Evolutionary conservation across 345 rosid species (phyloP).

Genomic region (Heritiera littoralis): DNA sequence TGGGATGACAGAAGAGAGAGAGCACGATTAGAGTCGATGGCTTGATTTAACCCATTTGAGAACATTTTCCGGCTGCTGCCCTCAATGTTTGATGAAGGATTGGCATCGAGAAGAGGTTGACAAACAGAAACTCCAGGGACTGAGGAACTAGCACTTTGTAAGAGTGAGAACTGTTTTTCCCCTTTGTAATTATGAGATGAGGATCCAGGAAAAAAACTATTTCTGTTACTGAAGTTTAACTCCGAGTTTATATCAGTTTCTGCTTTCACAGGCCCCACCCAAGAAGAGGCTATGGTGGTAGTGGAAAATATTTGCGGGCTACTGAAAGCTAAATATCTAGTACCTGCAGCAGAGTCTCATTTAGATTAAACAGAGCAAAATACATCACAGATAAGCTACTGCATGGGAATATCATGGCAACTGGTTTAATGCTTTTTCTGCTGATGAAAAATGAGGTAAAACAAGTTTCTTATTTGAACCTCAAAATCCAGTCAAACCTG

Average conservation of each 20-base stretch:
- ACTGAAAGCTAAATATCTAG: slow-evolving; percentile 45
- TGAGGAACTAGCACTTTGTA: slow-evolving; percentile 36
- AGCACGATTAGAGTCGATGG: slow-evolving; percentile 47
- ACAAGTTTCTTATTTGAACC: background rate
- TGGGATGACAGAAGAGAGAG: slow-evolving; percentile 93
- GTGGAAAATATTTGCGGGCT: slow-evolving; percentile 42
- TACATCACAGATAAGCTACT: background rate
- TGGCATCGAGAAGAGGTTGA: slow-evolving; percentile 32
- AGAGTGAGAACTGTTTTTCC: slow-evolving; percentile 48
- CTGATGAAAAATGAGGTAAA: background rate
- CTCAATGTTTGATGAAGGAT: slow-evolving; percentile 27
- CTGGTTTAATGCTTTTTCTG: background rate
- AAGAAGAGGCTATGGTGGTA: slow-evolving; percentile 35
- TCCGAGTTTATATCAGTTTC: slow-evolving; percentile 37
- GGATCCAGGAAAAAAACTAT: slow-evolving; percentile 36
- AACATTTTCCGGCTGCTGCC: slow-evolving; percentile 44
- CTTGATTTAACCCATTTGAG: slow-evolving; percentile 32
- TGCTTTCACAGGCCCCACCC: slow-evolving; percentile 41
- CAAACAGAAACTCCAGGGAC: slow-evolving; percentile 35
- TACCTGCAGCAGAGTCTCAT: slow-evolving; percentile 38
- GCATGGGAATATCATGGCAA: background rate
- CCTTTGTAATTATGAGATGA: slow-evolving; percentile 34
- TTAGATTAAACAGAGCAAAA: slow-evolving; percentile 12
- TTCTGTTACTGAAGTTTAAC: slow-evolving; percentile 39
- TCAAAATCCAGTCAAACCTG: slow-evolving; percentile 37